Conservation (phyloP, 192 early-diverging fungal genomes). For the Oehlia diaphana region DNA sequence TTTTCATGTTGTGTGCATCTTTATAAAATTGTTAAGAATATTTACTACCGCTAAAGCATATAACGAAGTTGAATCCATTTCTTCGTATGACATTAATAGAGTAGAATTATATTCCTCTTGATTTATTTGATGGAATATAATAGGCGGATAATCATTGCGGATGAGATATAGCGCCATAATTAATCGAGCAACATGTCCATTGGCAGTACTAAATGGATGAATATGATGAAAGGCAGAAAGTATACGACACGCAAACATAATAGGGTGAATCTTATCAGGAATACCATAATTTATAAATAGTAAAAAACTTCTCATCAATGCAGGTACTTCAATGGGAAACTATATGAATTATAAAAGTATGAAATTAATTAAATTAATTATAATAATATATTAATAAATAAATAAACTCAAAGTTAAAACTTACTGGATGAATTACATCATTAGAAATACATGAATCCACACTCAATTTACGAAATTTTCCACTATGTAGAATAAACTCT, state of each 20-base stretch:
- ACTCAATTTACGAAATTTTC: not conserved
- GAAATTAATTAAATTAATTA: not conserved
- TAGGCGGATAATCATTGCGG: constrained; percentile 4
- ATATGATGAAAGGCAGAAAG: constrained; percentile 22
- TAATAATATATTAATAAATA: not conserved
- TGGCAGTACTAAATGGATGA: constrained; percentile 24
- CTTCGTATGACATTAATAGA: not conserved
- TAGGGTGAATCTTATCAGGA: not conserved
- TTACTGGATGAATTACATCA: constrained; percentile 9
- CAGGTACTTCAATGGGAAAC: not conserved
- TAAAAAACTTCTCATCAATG: constrained; percentile 18
- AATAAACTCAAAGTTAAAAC: not conserved
- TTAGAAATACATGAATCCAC: not conserved
- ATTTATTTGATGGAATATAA: not conserved
- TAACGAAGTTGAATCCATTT: not conserved
- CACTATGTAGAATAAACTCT: not conserved
- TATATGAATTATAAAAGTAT: not conserved
- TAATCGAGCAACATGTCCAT: constrained; percentile 19
- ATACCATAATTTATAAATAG: constrained; percentile 9
- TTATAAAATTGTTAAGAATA: too few relatives aligned
- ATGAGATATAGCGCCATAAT: constrained; percentile 22
- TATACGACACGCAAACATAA: constrained; percentile 15
- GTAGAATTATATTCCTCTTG: not conserved
- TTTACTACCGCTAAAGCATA: not conserved
- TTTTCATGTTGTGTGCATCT: too few relatives aligned